Conservation (phyloP, 2,329 filamentous ascomycete species). For the Emergomyces pasteurianus region DNA sequence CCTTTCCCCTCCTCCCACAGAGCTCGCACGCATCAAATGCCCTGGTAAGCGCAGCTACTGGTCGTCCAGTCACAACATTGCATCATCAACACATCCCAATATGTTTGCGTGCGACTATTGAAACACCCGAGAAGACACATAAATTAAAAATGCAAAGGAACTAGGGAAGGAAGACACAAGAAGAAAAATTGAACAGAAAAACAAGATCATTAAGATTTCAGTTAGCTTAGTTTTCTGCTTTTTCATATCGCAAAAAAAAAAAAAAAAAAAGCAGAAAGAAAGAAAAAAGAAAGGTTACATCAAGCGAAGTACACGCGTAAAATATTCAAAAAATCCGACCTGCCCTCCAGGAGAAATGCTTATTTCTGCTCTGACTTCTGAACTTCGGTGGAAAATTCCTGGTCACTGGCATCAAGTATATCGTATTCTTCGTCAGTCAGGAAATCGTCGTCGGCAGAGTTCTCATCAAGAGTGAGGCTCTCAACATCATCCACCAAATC, state of each 20-base stretch:
- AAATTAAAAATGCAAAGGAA: background rate
- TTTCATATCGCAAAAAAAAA: background rate
- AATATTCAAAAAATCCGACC: background rate
- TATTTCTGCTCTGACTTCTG: slow-evolving; percentile 8
- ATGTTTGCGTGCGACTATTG: background rate
- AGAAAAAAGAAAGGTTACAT: background rate
- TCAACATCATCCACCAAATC: slow-evolving; percentile 47
- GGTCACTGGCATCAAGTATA: slow-evolving; percentile 86
- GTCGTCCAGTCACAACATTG: background rate
- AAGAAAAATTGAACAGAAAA: background rate
- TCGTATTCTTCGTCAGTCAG: slow-evolving; percentile 98
- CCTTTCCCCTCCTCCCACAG: background rate
- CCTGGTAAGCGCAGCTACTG: background rate
- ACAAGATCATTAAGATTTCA: background rate
- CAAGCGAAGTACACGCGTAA: background rate
- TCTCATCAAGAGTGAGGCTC: slow-evolving; percentile 41
- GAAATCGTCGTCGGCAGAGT: slow-evolving; percentile 49
- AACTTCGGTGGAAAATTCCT: slow-evolving; percentile 55
- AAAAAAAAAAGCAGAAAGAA: background rate
- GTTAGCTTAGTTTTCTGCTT: background rate
- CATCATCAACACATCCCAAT: background rate
- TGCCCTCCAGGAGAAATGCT: background rate
- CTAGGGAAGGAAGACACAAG: background rate
- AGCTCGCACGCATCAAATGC: background rate
- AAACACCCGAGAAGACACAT: background rate